Conservation (phyloP, 1,284 basidiomycete species). For the Mycosarcoma maydis region DNA sequence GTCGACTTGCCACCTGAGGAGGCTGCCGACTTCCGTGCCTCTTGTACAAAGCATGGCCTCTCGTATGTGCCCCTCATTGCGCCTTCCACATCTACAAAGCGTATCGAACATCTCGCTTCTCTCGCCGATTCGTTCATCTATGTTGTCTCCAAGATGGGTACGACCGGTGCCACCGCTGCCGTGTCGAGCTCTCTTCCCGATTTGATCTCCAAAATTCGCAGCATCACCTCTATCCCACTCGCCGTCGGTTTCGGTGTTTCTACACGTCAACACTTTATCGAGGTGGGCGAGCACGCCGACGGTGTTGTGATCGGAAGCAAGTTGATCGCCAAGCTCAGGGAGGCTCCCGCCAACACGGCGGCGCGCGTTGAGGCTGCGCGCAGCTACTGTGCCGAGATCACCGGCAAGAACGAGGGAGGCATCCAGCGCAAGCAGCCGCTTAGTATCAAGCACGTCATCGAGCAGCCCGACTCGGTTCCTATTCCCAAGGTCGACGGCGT, state of each 20-base stretch:
- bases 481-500: slow-evolving; percentile 59
- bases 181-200: slow-evolving; percentile 69
- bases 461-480: slow-evolving; percentile 49
- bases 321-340: slow-evolving; percentile 82
- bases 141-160: slow-evolving; percentile 88
- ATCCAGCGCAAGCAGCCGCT: slow-evolving; percentile 57
- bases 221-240: slow-evolving; percentile 77
- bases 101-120: slow-evolving; percentile 87
- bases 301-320: slow-evolving; percentile 93
- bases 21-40: slow-evolving; percentile 85
- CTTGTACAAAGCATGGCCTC: slow-evolving; percentile 82
- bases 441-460: slow-evolving; percentile 48
- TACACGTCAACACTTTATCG: slow-evolving; percentile 88
- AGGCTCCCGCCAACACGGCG: slow-evolving; percentile 67
- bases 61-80: slow-evolving; percentile 97
- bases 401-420: slow-evolving; percentile 67
- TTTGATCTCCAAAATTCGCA: slow-evolving; percentile 66
- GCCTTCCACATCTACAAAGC: slow-evolving; percentile 85
- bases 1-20: slow-evolving; percentile 98
- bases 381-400: slow-evolving; percentile 73
- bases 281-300: slow-evolving; percentile 82
- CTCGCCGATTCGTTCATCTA: slow-evolving; percentile 99
- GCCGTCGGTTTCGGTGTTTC: slow-evolving; percentile 97
- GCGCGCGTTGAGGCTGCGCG: slow-evolving; percentile 69
- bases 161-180: slow-evolving; percentile 86